Conservation (phyloP, 2,329 filamentous ascomycete species). For the Apiospora malaysiana region DNA sequence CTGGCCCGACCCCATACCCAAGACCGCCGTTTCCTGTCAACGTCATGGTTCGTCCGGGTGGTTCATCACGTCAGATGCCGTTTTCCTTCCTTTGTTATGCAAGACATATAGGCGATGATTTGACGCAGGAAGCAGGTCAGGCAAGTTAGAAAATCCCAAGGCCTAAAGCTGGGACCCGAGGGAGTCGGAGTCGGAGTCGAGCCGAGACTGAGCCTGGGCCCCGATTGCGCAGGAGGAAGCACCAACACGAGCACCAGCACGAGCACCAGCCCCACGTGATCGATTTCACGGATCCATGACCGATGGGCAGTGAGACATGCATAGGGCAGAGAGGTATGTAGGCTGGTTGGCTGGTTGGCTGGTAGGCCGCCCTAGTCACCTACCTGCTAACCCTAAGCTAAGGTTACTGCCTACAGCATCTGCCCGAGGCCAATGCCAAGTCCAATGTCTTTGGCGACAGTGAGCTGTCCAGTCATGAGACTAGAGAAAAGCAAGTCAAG, state of each 20-base stretch:
- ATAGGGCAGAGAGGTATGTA: neutral
- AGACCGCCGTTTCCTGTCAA: neutral
- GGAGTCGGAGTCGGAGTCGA: conserved; percentile 4
- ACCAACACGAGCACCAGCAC: too few species aligned
- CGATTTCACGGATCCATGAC: neutral
- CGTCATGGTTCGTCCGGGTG: conserved; percentile 3
- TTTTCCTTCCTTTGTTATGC: neutral
- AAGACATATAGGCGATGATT: neutral
- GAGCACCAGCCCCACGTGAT: neutral
- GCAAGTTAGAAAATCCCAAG: neutral
- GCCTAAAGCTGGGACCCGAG: neutral
- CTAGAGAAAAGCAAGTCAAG: neutral
- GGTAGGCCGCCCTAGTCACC: too few species aligned
- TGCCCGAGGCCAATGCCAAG: neutral
- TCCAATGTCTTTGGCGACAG: neutral
- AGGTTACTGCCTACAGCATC: neutral
- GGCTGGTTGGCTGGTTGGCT: too few species aligned
- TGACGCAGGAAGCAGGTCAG: neutral
- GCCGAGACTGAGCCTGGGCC: neutral
- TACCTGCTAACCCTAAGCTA: too few species aligned
- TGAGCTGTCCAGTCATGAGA: conserved; percentile 9
- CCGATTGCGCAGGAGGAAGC: too few species aligned
- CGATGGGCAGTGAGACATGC: neutral
- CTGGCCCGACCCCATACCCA: neutral
- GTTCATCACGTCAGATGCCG: conserved; percentile 9